These are phyloP conservation scores for Phytophthora constricta DNA, from an alignment of 352 stramenopile species.

Conservation along the genomic window DNA sequence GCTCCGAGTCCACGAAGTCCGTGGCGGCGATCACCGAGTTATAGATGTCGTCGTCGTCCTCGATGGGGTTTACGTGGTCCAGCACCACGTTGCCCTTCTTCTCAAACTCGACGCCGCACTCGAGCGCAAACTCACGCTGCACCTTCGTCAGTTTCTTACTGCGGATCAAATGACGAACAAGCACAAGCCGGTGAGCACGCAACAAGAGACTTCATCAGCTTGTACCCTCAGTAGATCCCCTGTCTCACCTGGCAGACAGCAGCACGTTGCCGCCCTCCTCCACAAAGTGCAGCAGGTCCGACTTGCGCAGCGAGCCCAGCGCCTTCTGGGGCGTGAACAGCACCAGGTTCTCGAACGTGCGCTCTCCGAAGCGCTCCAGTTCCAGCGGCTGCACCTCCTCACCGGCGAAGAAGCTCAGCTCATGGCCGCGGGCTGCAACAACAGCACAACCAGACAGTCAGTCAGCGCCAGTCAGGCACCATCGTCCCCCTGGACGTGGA, in stretches of 20 bases:
- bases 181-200: background rate
- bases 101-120: slow-evolving; percentile 90
- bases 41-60: slow-evolving; percentile 68
- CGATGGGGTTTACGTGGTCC: slow-evolving; percentile 83
- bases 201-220: slow-evolving; percentile 11
- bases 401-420: slow-evolving; percentile 63
- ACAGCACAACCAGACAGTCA: slow-evolving; percentile 3
- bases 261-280: slow-evolving; percentile 88
- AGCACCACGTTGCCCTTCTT: slow-evolving; percentile 89
- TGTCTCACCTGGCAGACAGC: slow-evolving; percentile 46
- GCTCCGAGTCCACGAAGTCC: slow-evolving; percentile 71
- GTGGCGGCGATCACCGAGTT: slow-evolving; percentile 77
- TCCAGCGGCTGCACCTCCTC: slow-evolving; percentile 52
- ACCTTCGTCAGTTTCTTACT: slow-evolving; percentile 81
- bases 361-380: slow-evolving; percentile 88
- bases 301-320: slow-evolving; percentile 68
- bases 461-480: no score
- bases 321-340: slow-evolving; percentile 89
- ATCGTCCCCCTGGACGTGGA: slow-evolving; percentile 3
- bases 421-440: slow-evolving; percentile 62
- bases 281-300: slow-evolving; percentile 85
- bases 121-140: slow-evolving; percentile 85
- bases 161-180: background rate
- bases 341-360: slow-evolving; percentile 90
- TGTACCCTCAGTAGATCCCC: background rate